Conservation (phyloP, 768 basidiomycete genomes). For the Mycena galopus region DNA sequence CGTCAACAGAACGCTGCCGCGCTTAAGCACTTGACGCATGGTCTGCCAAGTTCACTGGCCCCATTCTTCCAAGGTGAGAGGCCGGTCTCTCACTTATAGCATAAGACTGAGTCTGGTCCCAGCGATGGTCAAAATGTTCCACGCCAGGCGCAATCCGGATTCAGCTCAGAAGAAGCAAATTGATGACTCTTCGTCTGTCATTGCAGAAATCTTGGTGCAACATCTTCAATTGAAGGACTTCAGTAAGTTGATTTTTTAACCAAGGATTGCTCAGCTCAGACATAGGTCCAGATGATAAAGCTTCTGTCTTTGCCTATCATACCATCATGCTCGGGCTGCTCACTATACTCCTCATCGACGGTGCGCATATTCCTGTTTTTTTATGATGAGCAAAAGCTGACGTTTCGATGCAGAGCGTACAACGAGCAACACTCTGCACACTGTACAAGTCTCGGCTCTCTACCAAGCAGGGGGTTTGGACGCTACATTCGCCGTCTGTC, state of each 20-base stretch:
- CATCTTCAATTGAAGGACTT: slow-evolving; percentile 70
- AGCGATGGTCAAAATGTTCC: slow-evolving; percentile 92
- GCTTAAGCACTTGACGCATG: slow-evolving; percentile 83
- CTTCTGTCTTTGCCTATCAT: slow-evolving; percentile 59
- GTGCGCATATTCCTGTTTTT: slow-evolving; percentile 44
- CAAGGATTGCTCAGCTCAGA: neutral
- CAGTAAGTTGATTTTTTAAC: slow-evolving; percentile 58
- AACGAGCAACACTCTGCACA: slow-evolving; percentile 80
- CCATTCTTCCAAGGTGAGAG: slow-evolving; percentile 89
- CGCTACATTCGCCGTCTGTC: slow-evolving; percentile 71
- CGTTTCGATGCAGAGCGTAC: slow-evolving; percentile 72
- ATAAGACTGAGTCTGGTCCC: neutral
- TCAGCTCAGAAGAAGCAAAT: slow-evolving; percentile 83
- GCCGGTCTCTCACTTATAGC: neutral
- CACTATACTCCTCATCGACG: slow-evolving; percentile 62
- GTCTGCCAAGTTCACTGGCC: slow-evolving; percentile 78
- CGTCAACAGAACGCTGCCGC: slow-evolving; percentile 79
- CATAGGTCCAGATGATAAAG: slow-evolving; percentile 41
- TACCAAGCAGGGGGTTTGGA: slow-evolving; percentile 79
- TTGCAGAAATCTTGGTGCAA: slow-evolving; percentile 81
- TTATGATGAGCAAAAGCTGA: slow-evolving; percentile 16
- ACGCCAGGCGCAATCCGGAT: slow-evolving; percentile 84
- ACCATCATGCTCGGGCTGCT: slow-evolving; percentile 62
- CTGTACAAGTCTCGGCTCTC: slow-evolving; percentile 83
- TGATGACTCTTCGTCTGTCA: slow-evolving; percentile 69